These are phyloP conservation scores for Aspergillus conjunctus DNA, from an alignment of 495 filamentous ascomycete species.

Conservation along the genomic window DNA sequence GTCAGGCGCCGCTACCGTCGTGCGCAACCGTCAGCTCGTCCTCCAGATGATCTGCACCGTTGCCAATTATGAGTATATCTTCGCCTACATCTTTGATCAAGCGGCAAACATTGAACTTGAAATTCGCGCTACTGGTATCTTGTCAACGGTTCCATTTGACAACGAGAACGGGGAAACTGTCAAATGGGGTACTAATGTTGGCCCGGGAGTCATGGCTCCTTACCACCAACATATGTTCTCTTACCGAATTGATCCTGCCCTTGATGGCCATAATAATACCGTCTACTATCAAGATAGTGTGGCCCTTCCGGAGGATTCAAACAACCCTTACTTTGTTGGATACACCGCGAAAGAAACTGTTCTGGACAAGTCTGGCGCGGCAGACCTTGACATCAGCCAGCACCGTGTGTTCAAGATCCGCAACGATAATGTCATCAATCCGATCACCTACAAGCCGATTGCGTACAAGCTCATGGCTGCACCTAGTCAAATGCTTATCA, in stretches of 20 bases:
- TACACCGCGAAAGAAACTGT: slow-evolving; percentile 68
- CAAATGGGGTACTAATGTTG: slow-evolving; percentile 82
- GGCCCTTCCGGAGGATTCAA: slow-evolving; percentile 67
- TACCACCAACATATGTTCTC: slow-evolving; percentile 92
- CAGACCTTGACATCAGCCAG: slow-evolving; percentile 60
- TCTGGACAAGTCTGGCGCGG: slow-evolving; percentile 60
- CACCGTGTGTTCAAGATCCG: slow-evolving; percentile 83
- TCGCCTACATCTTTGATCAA: slow-evolving; percentile 84
- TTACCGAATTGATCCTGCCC: slow-evolving; percentile 78
- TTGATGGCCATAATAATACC: slow-evolving; percentile 74
- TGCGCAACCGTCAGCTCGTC: slow-evolving; percentile 62
- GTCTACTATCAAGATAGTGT: slow-evolving; percentile 73
- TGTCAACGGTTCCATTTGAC: slow-evolving; percentile 81
- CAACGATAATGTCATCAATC: slow-evolving; percentile 64
- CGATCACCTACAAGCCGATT: slow-evolving; percentile 73
- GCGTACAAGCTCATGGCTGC: slow-evolving; percentile 77
- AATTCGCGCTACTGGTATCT: slow-evolving; percentile 81
- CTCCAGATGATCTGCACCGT: slow-evolving; percentile 77
- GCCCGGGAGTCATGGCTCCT: slow-evolving; percentile 78
- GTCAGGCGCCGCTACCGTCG: slow-evolving; percentile 59
- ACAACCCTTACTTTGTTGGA: slow-evolving; percentile 79
- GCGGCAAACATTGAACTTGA: slow-evolving; percentile 80
- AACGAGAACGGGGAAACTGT: slow-evolving; percentile 55
- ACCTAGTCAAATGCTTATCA: slow-evolving; percentile 78
- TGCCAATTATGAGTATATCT: slow-evolving; percentile 83